phyloP scores from a whole-genome alignment of 495 filamentous ascomycete genomes.

The Penicillium taxi region DNA sequence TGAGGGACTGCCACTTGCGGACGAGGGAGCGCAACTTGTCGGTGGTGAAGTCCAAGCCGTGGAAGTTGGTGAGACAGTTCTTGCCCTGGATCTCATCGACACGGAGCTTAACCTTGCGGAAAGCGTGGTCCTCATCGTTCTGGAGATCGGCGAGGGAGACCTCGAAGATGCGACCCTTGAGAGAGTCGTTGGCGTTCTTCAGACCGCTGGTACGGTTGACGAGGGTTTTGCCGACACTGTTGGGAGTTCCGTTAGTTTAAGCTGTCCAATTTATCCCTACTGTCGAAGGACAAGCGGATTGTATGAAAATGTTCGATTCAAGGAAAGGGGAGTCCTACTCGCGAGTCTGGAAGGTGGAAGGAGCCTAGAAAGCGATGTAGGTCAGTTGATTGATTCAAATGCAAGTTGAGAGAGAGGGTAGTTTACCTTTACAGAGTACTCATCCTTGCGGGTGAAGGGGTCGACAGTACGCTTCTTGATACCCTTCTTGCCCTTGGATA shows the following conservation, averaged over 20 bases:
- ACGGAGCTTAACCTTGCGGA: conserved; percentile 98
- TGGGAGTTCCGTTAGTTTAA: conserved; percentile 10
- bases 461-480: conserved; percentile 98
- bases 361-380: conserved; percentile 58
- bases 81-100: conserved; percentile 99
- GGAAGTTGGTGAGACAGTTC: conserved; percentile 99
- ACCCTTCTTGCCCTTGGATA: conserved; percentile 99
- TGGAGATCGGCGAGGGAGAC: conserved; percentile 97
- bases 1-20: conserved; percentile 98
- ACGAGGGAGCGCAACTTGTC: conserved; percentile 98
- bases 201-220: conserved; percentile 99
- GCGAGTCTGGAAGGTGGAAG: conserved; percentile 88
- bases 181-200: conserved; percentile 98
- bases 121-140: conserved; percentile 98
- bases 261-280: too few species aligned
- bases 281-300: not conserved
- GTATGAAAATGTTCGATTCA: not conserved
- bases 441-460: conserved; percentile 97
- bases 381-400: too few species aligned
- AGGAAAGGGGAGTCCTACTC: conserved; percentile 60
- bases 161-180: conserved; percentile 98
- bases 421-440: conserved; percentile 89
- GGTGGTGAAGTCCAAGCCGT: conserved; percentile 98
- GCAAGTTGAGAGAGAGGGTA: not conserved
- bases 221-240: conserved; percentile 94